Percentiles rank a stretch among this genome's conserved stretches.
Evolutionary conservation across 148 eudicot genomes (phyloP).

Genomic region (Fagopyrum homotropicum): DNA sequence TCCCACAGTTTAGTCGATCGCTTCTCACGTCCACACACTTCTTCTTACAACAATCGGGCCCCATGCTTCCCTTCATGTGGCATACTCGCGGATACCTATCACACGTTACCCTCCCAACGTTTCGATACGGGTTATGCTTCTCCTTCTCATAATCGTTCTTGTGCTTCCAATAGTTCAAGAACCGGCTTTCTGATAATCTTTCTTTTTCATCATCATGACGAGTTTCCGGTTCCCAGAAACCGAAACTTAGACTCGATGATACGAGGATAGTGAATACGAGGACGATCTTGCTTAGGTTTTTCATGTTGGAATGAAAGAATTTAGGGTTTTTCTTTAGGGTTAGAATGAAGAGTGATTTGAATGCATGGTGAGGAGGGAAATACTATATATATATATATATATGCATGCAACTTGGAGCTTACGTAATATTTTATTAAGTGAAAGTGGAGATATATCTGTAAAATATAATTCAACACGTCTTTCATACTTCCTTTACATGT

Average conservation of each 20-base stretch:
- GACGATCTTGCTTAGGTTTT: slow-evolving; percentile 2
- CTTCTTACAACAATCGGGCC: slow-evolving; percentile 56
- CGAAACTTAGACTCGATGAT: neutral
- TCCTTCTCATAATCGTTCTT: neutral
- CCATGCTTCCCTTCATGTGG: slow-evolving; percentile 35
- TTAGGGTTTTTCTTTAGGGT: neutral
- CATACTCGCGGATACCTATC: slow-evolving; percentile 46
- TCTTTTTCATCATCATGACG: neutral
- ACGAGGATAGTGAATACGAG: neutral
- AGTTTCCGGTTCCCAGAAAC: neutral
- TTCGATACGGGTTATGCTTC: neutral
- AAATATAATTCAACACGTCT: neutral
- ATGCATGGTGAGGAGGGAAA: neutral
- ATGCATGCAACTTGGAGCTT: slow-evolving; percentile 2
- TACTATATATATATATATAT: neutral
- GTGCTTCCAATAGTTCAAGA: slow-evolving; percentile 2
- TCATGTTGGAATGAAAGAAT: neutral
- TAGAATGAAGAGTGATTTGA: neutral
- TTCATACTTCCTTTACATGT: neutral
- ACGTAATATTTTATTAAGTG: neutral
- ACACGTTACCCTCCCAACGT: neutral
- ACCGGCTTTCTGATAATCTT: neutral
- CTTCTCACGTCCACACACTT: slow-evolving; percentile 48
- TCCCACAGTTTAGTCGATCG: slow-evolving; percentile 52
- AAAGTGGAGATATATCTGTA: neutral